These are phyloP conservation scores for Sarcodon aspratus DNA, from an alignment of 768 basidiomycete species.

Conservation along the genomic window DNA sequence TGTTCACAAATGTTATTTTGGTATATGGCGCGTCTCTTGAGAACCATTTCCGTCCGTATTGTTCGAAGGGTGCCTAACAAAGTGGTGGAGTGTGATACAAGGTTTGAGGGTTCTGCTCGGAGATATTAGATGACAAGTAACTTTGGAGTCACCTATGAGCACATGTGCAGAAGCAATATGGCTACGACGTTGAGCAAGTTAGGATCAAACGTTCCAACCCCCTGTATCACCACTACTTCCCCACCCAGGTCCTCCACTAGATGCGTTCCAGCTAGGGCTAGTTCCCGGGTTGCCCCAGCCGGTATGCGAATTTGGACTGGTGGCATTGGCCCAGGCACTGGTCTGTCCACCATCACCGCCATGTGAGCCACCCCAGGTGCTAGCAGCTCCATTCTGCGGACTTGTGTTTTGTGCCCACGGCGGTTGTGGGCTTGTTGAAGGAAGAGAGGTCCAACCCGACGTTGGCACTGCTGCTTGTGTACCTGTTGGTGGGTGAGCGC, in stretches of 20 bases:
- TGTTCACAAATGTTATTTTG: no score
- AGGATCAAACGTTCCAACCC: conserved; percentile 9
- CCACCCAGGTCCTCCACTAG: conserved; percentile 12
- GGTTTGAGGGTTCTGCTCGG: no score
- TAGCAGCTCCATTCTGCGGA: conserved; percentile 8
- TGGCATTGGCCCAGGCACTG: conserved; percentile 9
- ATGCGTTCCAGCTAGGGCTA: conserved; percentile 4
- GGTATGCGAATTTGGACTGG: conserved; percentile 16
- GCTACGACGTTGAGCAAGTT: not conserved
- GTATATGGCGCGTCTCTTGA: no score
- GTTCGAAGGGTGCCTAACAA: no score
- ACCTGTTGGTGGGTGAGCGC: not conserved
- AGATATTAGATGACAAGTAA: no score
- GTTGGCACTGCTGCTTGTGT: not conserved
- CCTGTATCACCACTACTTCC: conserved; percentile 5
- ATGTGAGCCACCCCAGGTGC: not conserved
- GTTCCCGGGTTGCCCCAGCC: conserved; percentile 9
- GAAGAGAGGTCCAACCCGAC: not conserved
- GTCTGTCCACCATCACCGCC: conserved; percentile 5
- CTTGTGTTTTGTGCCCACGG: conserved; percentile 5
- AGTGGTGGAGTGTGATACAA: no score
- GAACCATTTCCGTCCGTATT: no score
- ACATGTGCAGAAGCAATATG: no score
- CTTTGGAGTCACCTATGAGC: no score
- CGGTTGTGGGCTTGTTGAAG: not conserved